phyloP scores from a whole-genome alignment of 1,284 basidiomycete genomes.

The Moesziomyces sp. region DNA sequence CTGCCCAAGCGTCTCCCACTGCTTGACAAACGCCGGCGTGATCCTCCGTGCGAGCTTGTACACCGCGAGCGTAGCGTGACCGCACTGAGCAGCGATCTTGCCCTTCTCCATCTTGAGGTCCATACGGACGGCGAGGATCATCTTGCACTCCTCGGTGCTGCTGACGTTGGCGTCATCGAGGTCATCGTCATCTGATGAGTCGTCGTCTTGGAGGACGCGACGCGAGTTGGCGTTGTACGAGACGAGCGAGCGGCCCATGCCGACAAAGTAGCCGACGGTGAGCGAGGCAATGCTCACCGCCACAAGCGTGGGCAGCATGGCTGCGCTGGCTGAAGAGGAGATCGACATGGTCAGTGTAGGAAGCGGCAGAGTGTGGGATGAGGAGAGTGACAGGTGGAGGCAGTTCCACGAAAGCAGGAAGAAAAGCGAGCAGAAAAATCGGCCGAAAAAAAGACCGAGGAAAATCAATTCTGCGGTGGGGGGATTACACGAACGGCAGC shows the following conservation, averaged over 20 bases:
- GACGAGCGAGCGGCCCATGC: slow-evolving; percentile 53
- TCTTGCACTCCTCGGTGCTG: slow-evolving; percentile 63
- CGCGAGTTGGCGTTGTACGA: slow-evolving; percentile 47
- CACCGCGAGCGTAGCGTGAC: slow-evolving; percentile 63
- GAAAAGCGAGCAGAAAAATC: neutral
- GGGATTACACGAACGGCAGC: too few species aligned
- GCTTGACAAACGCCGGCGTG: slow-evolving; percentile 50
- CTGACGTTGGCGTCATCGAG: slow-evolving; percentile 42
- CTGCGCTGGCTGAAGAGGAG: slow-evolving; percentile 5
- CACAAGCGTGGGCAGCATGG: slow-evolving; percentile 34
- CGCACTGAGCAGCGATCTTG: slow-evolving; percentile 67
- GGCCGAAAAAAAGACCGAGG: neutral
- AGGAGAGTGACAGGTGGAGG: neutral
- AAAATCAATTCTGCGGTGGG: neutral
- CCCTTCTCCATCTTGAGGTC: slow-evolving; percentile 68
- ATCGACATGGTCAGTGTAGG: slow-evolving; percentile 17
- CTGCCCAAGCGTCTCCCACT: slow-evolving; percentile 59
- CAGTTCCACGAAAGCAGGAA: neutral
- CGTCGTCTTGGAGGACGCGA: slow-evolving; percentile 13
- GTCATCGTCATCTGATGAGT: slow-evolving; percentile 28
- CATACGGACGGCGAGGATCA: slow-evolving; percentile 63
- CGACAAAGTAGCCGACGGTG: slow-evolving; percentile 57
- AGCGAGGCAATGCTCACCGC: slow-evolving; percentile 53
- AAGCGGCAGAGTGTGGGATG: neutral
- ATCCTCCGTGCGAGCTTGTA: slow-evolving; percentile 54